phyloP scores from a whole-genome alignment of 192 early-diverging fungal species.

The Geranomyces variabilis region DNA sequence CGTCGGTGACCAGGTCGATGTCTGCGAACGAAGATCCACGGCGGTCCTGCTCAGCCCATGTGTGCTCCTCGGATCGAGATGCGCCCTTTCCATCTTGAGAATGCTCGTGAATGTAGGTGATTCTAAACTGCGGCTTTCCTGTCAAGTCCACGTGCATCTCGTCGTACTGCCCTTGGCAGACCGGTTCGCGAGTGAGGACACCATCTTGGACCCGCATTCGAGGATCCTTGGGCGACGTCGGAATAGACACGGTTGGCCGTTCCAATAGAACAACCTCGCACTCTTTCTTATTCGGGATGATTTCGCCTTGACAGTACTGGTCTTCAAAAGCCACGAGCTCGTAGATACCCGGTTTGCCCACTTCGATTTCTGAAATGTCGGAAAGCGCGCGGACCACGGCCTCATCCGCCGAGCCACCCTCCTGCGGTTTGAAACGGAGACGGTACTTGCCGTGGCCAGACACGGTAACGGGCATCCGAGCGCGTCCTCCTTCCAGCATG shows the following conservation, averaged over 20 bases:
- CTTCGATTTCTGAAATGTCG: slow-evolving; percentile 24
- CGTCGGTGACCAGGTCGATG: slow-evolving; percentile 39
- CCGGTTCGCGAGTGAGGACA: slow-evolving; percentile 10
- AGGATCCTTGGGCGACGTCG: slow-evolving; percentile 16
- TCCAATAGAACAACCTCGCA: slow-evolving; percentile 45
- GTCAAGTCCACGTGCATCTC: slow-evolving; percentile 36
- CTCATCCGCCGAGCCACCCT: not conserved
- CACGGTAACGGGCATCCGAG: slow-evolving; percentile 33
- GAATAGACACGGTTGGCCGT: slow-evolving; percentile 37
- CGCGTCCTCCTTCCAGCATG: slow-evolving; percentile 40
- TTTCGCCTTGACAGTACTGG: slow-evolving; percentile 37
- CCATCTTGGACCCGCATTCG: not conserved
- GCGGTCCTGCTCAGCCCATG: slow-evolving; percentile 30
- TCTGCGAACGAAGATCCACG: slow-evolving; percentile 21
- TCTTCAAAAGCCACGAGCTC: slow-evolving; percentile 43
- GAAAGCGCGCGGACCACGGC: not conserved
- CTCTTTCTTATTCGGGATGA: slow-evolving; percentile 15
- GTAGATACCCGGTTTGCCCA: slow-evolving; percentile 37
- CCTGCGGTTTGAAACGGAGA: slow-evolving; percentile 9
- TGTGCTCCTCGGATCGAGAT: not conserved
- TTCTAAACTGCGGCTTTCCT: slow-evolving; percentile 46
- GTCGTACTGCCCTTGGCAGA: slow-evolving; percentile 41
- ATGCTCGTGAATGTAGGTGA: slow-evolving; percentile 35
- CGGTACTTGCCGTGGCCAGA: slow-evolving; percentile 37
- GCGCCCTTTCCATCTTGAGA: not conserved